These are phyloP conservation scores for Collybiopsis luxurians DNA, from an alignment of 768 basidiomycete genomes.

Conservation along the genomic window DNA sequence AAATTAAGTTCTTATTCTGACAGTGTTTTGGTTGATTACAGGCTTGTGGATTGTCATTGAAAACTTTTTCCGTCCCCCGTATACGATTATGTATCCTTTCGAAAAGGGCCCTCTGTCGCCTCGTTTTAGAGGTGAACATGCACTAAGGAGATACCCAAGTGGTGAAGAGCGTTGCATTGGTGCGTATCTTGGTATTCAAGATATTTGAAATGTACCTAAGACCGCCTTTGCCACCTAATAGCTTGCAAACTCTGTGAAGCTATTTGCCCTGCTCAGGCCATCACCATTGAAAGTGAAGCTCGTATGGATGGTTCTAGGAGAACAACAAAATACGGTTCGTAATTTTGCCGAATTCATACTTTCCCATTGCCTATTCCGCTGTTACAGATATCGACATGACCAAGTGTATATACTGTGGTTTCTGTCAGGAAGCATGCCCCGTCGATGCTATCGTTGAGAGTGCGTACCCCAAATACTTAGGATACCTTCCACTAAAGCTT, in stretches of 20 bases:
- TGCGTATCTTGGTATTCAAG: conserved; percentile 34
- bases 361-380: background rate
- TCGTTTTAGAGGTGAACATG: conserved; percentile 98
- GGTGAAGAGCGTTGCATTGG: conserved; percentile 99
- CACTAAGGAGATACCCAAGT: conserved; percentile 91
- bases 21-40: conserved; percentile 26
- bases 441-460: conserved; percentile 99
- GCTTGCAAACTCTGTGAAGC: conserved; percentile 99
- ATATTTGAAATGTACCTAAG: background rate
- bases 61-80: conserved; percentile 91
- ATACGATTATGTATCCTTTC: conserved; percentile 98
- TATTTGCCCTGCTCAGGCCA: conserved; percentile 98
- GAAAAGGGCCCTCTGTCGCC: conserved; percentile 98
- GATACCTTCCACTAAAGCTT: background rate
- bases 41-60: conserved; percentile 98
- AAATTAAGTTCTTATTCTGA: conserved; percentile 12
- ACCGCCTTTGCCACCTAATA: conserved; percentile 25
- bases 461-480: conserved; percentile 33
- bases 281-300: conserved; percentile 98
- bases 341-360: background rate
- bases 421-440: conserved; percentile 99
- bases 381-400: conserved; percentile 96
- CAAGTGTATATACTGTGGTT: conserved; percentile 99
- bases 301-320: conserved; percentile 92
- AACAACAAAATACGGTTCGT: conserved; percentile 94